Evolutionary conservation across 1,284 basidiomycete species (phyloP).

Genomic region (Trichosporon ovoides): DNA sequence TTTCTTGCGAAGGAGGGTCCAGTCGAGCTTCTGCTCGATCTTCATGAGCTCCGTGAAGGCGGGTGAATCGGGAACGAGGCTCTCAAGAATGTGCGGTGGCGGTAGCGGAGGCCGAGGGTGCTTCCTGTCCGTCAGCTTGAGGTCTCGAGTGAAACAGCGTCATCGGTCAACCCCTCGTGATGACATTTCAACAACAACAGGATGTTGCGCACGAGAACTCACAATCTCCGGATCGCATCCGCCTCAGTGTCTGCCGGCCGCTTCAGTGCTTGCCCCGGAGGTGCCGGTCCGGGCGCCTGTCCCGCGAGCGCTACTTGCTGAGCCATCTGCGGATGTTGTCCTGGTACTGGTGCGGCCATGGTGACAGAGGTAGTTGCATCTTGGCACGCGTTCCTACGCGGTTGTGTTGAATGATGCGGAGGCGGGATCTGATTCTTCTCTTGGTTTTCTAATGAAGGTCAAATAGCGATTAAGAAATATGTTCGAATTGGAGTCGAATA

Average conservation of each 20-base stretch:
- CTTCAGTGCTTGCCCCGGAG: neutral
- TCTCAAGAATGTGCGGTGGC: slow-evolving; percentile 45
- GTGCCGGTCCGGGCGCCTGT: neutral
- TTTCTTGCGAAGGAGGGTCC: slow-evolving; percentile 86
- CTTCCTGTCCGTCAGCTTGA: slow-evolving; percentile 27
- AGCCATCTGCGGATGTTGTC: neutral
- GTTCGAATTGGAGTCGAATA: neutral
- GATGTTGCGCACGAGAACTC: neutral
- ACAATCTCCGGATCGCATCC: neutral
- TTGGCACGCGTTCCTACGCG: neutral
- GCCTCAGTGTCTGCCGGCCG: neutral
- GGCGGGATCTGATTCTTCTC: neutral
- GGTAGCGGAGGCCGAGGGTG: slow-evolving; percentile 42
- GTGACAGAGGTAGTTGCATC: neutral
- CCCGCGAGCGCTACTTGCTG: neutral
- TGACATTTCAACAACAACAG: no score
- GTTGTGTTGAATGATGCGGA: neutral
- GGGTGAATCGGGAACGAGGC: slow-evolving; percentile 64
- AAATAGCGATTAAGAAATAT: neutral
- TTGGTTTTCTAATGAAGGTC: no score
- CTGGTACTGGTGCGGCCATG: slow-evolving; percentile 2
- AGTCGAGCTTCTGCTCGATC: slow-evolving; percentile 87
- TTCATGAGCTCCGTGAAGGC: slow-evolving; percentile 82
- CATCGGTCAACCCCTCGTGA: no score
- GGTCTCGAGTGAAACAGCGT: no score